These are phyloP conservation scores for Eleusine coracana DNA, from an alignment of 176 grass and related monocot genomes.

Conservation along the genomic window DNA sequence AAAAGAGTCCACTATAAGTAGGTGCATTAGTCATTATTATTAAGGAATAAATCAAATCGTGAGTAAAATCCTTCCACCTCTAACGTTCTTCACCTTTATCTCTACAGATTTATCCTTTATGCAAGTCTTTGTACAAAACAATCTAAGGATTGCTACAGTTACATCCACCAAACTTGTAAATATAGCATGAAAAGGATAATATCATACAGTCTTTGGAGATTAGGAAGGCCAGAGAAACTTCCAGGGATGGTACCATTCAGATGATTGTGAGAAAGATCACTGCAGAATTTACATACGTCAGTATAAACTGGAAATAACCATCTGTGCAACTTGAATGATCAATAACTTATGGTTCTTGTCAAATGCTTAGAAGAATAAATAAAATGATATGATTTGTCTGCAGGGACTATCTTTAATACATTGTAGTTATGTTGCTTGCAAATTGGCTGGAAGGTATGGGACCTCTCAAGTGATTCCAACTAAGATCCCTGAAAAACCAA, in stretches of 20 bases:
- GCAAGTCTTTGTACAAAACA: background rate
- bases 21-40: background rate
- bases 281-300: slow-evolving; percentile 49
- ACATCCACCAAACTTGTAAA: background rate
- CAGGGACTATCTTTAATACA: slow-evolving; percentile 40
- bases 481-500: slow-evolving; percentile 70
- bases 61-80: background rate
- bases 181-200: slow-evolving; percentile 33
- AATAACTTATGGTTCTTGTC: slow-evolving; percentile 10
- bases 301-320: background rate
- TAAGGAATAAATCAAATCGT: slow-evolving; percentile 7
- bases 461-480: slow-evolving; percentile 71
- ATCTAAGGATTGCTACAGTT: slow-evolving; percentile 5
- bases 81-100: background rate
- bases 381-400: slow-evolving; percentile 20
- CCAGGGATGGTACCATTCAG: slow-evolving; percentile 66
- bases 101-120: slow-evolving; percentile 24
- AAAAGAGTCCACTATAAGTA: background rate
- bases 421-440: slow-evolving; percentile 70
- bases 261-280: slow-evolving; percentile 69
- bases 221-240: slow-evolving; percentile 62
- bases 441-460: slow-evolving; percentile 55
- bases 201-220: slow-evolving; percentile 62
- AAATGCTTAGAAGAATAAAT: slow-evolving; percentile 28
- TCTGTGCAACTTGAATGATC: background rate